These are phyloP conservation scores for Aphanocladium album DNA, from an alignment of 2,329 filamentous ascomycete genomes.

Conservation along the genomic window DNA sequence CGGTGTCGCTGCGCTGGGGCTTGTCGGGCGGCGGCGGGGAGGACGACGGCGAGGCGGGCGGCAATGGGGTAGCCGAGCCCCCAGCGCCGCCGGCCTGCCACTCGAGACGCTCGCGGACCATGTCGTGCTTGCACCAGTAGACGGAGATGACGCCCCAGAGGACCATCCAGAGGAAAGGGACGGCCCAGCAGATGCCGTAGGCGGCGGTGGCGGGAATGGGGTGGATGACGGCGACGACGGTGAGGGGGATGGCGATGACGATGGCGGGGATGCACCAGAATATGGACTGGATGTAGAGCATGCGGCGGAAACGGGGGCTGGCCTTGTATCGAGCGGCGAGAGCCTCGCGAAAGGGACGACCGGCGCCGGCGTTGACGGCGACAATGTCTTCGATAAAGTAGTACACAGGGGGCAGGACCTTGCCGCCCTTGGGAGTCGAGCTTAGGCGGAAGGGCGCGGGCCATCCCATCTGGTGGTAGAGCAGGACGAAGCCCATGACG, in stretches of 20 bases:
- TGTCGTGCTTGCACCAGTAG: conserved; percentile 32
- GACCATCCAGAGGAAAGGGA: conserved; percentile 33
- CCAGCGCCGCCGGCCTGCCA: conserved; percentile 25
- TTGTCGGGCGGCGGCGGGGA: conserved; percentile 1
- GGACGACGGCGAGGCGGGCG: background rate
- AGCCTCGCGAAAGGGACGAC: conserved; percentile 37
- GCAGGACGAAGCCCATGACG: conserved; percentile 33
- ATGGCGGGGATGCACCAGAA: conserved; percentile 38
- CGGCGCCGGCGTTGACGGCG: conserved; percentile 59
- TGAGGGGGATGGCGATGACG: conserved; percentile 31
- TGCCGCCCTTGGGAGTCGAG: conserved; percentile 53
- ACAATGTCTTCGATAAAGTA: conserved; percentile 64
- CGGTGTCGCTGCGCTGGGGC: background rate
- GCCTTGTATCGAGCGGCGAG: conserved; percentile 37
- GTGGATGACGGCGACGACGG: conserved; percentile 31
- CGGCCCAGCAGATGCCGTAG: conserved; percentile 35
- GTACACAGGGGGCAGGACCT: conserved; percentile 55
- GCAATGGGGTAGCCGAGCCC: background rate
- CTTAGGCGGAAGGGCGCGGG: conserved; percentile 58
- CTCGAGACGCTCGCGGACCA: conserved; percentile 32
- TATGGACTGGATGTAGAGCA: conserved; percentile 35
- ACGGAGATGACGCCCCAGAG: conserved; percentile 32
- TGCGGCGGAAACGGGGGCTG: conserved; percentile 35
- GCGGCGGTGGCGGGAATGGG: conserved; percentile 30
- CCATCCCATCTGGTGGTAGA: conserved; percentile 32